Evolutionary conservation across 2,329 filamentous ascomycete genomes (phyloP).

Genomic region (Coniochaeta sp.): DNA sequence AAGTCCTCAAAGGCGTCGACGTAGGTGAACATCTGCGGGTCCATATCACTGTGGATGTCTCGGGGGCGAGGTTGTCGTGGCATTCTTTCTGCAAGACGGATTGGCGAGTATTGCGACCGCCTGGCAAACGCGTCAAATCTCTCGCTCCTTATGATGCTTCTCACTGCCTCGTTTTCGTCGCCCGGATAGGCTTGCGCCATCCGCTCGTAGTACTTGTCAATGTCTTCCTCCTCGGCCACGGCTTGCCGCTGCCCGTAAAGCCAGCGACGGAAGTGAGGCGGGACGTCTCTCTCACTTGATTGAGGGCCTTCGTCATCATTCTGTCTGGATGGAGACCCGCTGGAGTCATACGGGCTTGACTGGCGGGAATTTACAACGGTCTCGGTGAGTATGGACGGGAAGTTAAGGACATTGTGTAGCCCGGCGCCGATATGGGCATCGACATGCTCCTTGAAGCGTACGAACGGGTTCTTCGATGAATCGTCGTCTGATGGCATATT

Average conservation of each 20-base stretch:
- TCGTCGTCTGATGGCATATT: constrained; percentile 1
- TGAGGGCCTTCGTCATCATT: neutral
- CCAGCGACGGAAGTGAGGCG: neutral
- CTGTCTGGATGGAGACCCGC: neutral
- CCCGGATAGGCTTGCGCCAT: neutral
- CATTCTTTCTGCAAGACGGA: constrained; percentile 25
- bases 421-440: constrained; percentile 23
- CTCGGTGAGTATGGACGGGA: constrained; percentile 11
- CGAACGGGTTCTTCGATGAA: constrained; percentile 1
- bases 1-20: constrained; percentile 52
- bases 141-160: neutral
- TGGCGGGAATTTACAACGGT: constrained; percentile 1
- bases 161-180: neutral
- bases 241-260: neutral
- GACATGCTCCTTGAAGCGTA: constrained; percentile 19
- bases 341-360: constrained; percentile 7
- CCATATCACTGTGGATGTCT: constrained; percentile 29
- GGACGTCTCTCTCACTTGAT: neutral
- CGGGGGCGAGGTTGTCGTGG: constrained; percentile 35
- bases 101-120: constrained; percentile 35
- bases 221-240: neutral
- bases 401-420: constrained; percentile 10
- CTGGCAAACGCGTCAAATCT: constrained; percentile 20
- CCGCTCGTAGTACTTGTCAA: neutral
- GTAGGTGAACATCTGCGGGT: constrained; percentile 38